Base-by-base conservation (phyloP, 1,139 yeast species). In the Geotrichum klebahnii region DNA sequence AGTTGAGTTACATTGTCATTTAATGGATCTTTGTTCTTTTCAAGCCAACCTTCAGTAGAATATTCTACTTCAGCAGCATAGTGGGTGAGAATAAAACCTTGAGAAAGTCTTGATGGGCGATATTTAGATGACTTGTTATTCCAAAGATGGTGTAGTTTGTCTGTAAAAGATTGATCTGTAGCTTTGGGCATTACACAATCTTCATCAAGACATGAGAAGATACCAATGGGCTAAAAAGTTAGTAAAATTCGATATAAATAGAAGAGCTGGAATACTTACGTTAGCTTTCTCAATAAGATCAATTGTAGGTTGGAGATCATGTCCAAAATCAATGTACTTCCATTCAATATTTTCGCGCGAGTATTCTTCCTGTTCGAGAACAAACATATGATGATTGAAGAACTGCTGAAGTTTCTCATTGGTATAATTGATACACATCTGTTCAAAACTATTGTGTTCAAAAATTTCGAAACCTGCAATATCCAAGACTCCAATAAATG, bases 391-490 rank as follows among this genome's bases (percentile, higher is more conserved):
- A 66, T 94, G 98, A 64, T 94, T 94, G 76, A 94, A 94, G 63
- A 89, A 92, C 66, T 94, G 98, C 67, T 94, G 98, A 42, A 94
- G 74, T 64, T 87, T 89, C 68, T 94, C 99, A 67, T 94, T 94
- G 45, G 98, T 92, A 66, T 87, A 92, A 63, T 94, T 94, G 64
- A 94, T 94, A 69, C 98, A 92, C 40, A 94, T 76, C 68, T 94
- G 99, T 66, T 94, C 99, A 66, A 94, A 92, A 1, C 96, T 87
- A 64, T 94, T 94, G 54, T 78, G 77, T 52, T 87, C 82, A 65
- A 94, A 94, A 53, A 92, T 92, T 69, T 94, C 99, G 69, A 92
- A 94, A 5, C 98, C 99, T 0, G 97, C 97, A 61, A 92, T 94
- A 73, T 92, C 99, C 53, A 92, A 73, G 2, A 94, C 94, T 1